Percentiles rank a stretch among this genome's conserved stretches.
Conservation (phyloP, 768 basidiomycete genomes). For the Lentinula sp. region DNA sequence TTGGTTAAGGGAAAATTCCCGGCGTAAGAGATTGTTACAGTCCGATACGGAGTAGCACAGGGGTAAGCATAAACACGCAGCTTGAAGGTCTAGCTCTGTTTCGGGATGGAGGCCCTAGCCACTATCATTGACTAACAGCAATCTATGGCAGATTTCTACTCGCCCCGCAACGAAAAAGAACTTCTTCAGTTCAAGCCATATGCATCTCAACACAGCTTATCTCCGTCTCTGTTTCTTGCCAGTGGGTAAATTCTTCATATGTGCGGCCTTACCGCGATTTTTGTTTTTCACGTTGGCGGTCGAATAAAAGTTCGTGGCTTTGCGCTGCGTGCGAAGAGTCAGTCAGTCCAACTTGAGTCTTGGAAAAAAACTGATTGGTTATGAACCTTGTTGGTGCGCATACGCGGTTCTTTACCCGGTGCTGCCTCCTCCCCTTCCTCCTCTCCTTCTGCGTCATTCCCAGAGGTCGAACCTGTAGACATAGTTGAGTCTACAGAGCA, state of each 20-base stretch:
- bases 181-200: no score
- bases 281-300: slow-evolving; percentile 85
- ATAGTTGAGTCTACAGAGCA: neutral
- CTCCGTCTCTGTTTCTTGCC: slow-evolving; percentile 33
- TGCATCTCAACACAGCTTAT: neutral
- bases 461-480: neutral
- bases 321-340: slow-evolving; percentile 47
- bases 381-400: slow-evolving; percentile 89
- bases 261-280: slow-evolving; percentile 57
- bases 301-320: slow-evolving; percentile 85
- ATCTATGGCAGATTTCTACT: no score
- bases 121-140: no score
- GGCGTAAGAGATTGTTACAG: neutral
- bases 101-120: no score
- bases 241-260: slow-evolving; percentile 50
- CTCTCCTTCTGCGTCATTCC: slow-evolving; percentile 4
- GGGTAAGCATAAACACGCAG: no score
- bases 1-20: neutral
- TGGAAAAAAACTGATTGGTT: neutral
- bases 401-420: slow-evolving; percentile 60
- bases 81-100: no score
- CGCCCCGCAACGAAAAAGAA: no score
- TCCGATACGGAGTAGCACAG: neutral
- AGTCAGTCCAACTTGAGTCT: neutral
- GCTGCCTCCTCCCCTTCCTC: slow-evolving; percentile 14